phyloP scores from a whole-genome alignment of 2,329 filamentous ascomycete genomes.

The Verticillium isaacii region DNA sequence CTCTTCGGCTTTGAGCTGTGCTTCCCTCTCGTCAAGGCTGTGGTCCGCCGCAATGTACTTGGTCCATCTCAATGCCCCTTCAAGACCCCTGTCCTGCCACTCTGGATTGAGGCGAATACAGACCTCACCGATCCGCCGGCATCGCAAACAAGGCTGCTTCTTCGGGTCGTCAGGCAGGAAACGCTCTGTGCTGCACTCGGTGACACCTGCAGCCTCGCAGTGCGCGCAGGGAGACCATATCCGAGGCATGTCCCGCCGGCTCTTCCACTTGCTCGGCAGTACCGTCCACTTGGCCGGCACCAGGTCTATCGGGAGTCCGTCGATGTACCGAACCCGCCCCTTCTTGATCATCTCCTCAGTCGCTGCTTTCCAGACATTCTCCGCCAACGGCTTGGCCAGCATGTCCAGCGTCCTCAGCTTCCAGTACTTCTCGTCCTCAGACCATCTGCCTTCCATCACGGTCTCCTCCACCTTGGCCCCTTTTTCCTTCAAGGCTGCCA shows the following conservation, averaged over 20 bases:
- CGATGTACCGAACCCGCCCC: not conserved
- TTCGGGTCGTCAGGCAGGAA: not conserved
- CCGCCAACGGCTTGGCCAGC: not conserved
- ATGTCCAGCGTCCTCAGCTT: not conserved
- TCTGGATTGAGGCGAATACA: not conserved
- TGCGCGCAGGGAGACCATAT: not conserved
- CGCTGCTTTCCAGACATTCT: not conserved
- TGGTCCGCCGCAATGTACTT: not conserved
- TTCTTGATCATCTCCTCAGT: not conserved
- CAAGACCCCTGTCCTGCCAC: not conserved
- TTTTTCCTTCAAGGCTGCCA: not conserved
- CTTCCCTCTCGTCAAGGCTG: not conserved
- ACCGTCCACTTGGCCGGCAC: not conserved
- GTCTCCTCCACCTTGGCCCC: not conserved
- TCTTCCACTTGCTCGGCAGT: not conserved
- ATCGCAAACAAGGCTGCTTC: not conserved
- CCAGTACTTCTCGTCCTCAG: not conserved
- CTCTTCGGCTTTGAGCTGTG: not conserved
- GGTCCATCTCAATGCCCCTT: not conserved
- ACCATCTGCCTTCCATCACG: not conserved
- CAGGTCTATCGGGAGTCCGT: not conserved
- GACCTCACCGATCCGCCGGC: not conserved
- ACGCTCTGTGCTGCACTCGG: not conserved
- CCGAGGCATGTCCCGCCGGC: not conserved
- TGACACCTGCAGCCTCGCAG: not conserved